Conservation (phyloP, 2,329 filamentous ascomycete genomes). For the Trichophyton mentagrophytes region DNA sequence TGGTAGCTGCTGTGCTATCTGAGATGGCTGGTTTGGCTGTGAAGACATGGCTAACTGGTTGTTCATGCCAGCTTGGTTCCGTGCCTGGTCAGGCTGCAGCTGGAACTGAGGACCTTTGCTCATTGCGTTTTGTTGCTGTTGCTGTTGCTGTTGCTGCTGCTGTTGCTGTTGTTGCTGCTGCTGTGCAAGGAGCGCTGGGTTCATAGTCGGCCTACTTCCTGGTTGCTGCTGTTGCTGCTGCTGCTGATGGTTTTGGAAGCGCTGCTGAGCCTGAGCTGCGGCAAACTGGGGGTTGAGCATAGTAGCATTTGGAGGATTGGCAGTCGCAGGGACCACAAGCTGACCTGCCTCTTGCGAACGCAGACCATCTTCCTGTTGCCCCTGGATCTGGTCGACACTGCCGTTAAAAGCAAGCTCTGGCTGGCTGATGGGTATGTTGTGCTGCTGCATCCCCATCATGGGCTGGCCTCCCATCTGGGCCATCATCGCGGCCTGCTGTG, state of each 20-base stretch:
- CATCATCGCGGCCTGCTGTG: conserved; percentile 25
- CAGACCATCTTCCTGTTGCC: conserved; percentile 50
- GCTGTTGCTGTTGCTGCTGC: conserved; percentile 32
- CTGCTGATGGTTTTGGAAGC: conserved; percentile 24
- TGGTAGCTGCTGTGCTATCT: conserved; percentile 27
- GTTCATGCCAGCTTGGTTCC: conserved; percentile 33
- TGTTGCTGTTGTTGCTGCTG: conserved; percentile 27
- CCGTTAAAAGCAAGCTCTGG: conserved; percentile 24
- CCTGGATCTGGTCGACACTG: conserved; percentile 43
- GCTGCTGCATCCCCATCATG: conserved; percentile 19
- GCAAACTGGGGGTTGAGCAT: conserved; percentile 32
- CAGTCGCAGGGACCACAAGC: conserved; percentile 50
- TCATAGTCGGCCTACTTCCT: conserved; percentile 24
- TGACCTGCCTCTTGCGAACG: conserved; percentile 49
- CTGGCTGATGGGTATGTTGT: conserved; percentile 22
- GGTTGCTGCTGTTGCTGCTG: conserved; percentile 13
- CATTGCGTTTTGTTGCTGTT: conserved; percentile 29
- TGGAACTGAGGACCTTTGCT: background rate
- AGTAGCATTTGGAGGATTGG: conserved; percentile 32
- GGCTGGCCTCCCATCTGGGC: conserved; percentile 12
- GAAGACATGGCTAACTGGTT: conserved; percentile 35
- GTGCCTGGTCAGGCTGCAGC: conserved; percentile 29
- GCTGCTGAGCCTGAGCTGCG: conserved; percentile 26
- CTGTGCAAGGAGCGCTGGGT: conserved; percentile 30
- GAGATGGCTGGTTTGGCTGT: conserved; percentile 26